Base-by-base conservation (phyloP, 352 stramenopile species). In the Phytophthora cactorum region DNA sequence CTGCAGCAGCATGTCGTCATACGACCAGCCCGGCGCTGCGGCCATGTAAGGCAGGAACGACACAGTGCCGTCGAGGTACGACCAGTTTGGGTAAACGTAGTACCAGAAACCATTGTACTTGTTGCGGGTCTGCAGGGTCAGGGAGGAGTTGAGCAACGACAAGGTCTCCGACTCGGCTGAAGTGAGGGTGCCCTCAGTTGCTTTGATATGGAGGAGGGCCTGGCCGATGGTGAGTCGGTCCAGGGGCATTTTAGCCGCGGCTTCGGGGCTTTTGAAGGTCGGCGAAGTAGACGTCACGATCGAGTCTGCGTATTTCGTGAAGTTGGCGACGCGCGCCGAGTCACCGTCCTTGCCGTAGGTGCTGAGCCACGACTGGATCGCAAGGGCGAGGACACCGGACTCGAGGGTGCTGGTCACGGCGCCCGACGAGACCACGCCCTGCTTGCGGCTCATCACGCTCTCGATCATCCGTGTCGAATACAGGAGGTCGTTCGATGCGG, bases 41-140 rank as follows among this genome's bases (percentile, higher is more conserved):
- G 62, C 67, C 67, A 75, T 75, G 45, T 75, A 75, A 3, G 67
- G 67, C 28, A 75, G 62, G 31, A 71, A 72, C 49, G 67, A 75
- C 6, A 75, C 62, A 5, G 67, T 36, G 25, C 67, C 67, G 11
- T 75, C 67, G n/a, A 75, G 52, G 44, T 75, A 75, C 44, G 67
- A 75, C 67, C 62, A 75, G 63, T 68, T 45, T 10, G 56, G 62
- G 51, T 75, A 75, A 25, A 75, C 67, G 28, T 72, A 75, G 52
- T 75, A 75, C 67, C 67, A 75, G 52, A 75, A 64, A 10, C 67
- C 67, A 15, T 71, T 64, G 62, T 58, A 65, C 62, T 71, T 45
- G 62, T 72, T 75, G 9, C 67, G 67, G 12, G 56, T 71, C 38
- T 75, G 67, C 39, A 75, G 41, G n/a, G 17, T 27, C 36, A 75